Base-by-base conservation (phyloP, 177 flowering plant species). In the Tripterygium wilfordii region DNA sequence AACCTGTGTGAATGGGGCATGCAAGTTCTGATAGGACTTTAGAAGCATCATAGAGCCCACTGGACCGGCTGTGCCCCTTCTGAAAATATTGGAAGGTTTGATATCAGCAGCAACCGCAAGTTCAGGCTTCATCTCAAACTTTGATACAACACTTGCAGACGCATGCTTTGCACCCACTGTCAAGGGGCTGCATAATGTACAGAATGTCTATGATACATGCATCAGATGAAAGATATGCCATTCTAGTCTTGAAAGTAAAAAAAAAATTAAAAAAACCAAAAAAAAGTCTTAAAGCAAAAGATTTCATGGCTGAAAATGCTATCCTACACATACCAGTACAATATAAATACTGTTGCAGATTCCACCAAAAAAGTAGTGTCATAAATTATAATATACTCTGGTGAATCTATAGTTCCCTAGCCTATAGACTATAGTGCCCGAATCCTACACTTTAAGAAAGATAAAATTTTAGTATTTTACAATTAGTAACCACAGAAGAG, bases 1-100 rank as follows among this genome's bases (percentile, higher is more conserved):
- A 56, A 94, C 99, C 90, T 84, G 97, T 3, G 95, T 89, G 53
- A 61, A 75, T 38, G 99, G 99, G 42, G 77, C 82, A 75, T 89
- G 97, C 95, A 94, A 75, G 59, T 56, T 68, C 63, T 87, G 79
- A 53, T 43, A 32, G 50, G 92, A 81, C 31, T 83, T 83, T 63
- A 94, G 60, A 67, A 94, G 96, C 92, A 80, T 83, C 96, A 89
- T 76, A 35, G 85, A 65, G 33, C 77, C 88, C 8, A 71, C 80
- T 13, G 64, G 42, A 40, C 97, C 92, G 58, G 96, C 83, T 38
- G 97, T 82, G 17, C 96, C 97, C 59, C 72, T 85, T 63, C 95
- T 68, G 21, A 35, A 40, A 46, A 19, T 17, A 48, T 55, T 60
- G 42, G 69, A 50, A 36, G 74, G 35, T 17, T 57, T 63, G 42